These are phyloP conservation scores for Picochlorum sp. DNA, from an alignment of 139 green algal genomes.

Conservation along the genomic window DNA sequence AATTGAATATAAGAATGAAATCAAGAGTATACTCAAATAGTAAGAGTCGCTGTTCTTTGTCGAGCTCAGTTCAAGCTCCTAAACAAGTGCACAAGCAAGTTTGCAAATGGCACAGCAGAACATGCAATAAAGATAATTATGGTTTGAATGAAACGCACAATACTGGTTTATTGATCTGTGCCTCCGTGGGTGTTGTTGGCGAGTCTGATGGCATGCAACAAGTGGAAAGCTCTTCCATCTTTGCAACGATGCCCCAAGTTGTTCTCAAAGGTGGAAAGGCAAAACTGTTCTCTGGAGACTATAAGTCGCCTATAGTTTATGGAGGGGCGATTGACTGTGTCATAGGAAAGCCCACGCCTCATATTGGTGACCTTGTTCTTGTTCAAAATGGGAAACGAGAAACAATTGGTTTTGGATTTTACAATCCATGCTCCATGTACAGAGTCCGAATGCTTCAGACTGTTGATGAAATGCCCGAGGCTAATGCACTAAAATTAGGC, in stretches of 20 bases:
- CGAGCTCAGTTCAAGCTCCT: no score
- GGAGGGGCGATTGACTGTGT: constrained; percentile 56
- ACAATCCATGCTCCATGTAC: constrained; percentile 72
- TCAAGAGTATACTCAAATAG: no score
- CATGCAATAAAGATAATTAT: no score
- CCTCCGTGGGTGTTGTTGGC: no score
- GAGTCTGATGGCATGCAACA: no score
- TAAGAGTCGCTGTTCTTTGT: no score
- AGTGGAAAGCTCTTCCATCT: neutral
- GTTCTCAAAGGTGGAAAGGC: constrained; percentile 62
- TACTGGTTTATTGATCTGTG: no score
- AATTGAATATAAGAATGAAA: no score
- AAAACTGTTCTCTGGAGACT: constrained; percentile 38
- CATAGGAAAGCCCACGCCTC: constrained; percentile 28
- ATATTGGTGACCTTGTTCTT: constrained; percentile 47
- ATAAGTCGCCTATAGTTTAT: constrained; percentile 42
- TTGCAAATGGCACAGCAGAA: no score
- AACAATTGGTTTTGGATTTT: constrained; percentile 65
- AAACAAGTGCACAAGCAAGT: no score
- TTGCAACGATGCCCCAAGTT: constrained; percentile 13
- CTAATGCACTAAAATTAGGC: neutral
- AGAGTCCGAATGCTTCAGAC: constrained; percentile 30
- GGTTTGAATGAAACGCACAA: no score
- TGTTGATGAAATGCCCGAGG: neutral
- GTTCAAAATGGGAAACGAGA: constrained; percentile 32